A percentile compares a stretch with the other conserved stretches of the same genome.
Conservation (phyloP, 177 flowering plant species). For the Vitis hybrid region DNA sequence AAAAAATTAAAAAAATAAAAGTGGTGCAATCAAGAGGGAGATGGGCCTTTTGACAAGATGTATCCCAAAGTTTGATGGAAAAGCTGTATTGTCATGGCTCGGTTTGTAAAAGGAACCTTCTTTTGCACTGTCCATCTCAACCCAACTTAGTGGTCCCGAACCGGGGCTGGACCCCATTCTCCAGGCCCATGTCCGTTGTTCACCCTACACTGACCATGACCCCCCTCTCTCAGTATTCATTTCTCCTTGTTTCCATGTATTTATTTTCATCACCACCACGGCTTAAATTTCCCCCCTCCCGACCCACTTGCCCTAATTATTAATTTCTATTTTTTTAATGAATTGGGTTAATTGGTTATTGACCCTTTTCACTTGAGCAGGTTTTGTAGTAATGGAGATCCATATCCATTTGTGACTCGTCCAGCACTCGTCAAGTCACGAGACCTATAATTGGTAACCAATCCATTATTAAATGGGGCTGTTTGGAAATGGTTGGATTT, state of each 20-base stretch:
- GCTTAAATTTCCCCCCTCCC: slow-evolving; percentile 17
- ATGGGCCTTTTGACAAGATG: slow-evolving; percentile 5
- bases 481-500: not conserved
- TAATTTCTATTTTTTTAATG: not conserved
- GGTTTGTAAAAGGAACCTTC: not conserved
- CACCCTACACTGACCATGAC: slow-evolving; percentile 42
- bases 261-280: slow-evolving; percentile 24
- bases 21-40: not conserved
- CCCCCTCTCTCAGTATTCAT: slow-evolving; percentile 14
- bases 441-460: not conserved
- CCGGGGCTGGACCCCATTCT: not conserved
- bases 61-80: slow-evolving; percentile 1
- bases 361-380: slow-evolving; percentile 6
- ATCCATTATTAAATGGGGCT: not conserved
- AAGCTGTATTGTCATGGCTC: not conserved
- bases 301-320: too few relatives aligned
- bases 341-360: too few relatives aligned
- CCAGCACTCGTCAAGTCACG: too few relatives aligned
- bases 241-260: slow-evolving; percentile 29
- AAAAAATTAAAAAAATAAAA: too few relatives aligned
- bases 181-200: slow-evolving; percentile 38
- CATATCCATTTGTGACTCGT: too few relatives aligned
- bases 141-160: not conserved
- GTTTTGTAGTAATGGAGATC: not conserved
- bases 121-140: not conserved